These are phyloP conservation scores for Wickerhamiella azymoides DNA, from an alignment of 805 yeast genomes.

Conservation along the genomic window DNA sequence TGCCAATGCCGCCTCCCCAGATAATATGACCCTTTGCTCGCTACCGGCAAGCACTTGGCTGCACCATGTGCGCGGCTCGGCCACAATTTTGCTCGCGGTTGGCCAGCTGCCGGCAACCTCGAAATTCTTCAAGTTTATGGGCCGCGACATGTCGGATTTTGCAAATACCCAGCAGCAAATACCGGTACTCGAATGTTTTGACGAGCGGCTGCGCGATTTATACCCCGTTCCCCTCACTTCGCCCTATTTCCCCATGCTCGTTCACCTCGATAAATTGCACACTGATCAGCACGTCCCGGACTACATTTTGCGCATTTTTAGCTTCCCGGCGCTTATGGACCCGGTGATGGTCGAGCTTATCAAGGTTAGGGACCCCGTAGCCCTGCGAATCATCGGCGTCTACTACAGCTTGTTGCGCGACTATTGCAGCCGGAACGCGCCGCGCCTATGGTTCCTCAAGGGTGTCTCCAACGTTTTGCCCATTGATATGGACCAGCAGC, in stretches of 20 bases:
- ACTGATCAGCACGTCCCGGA: slow-evolving; percentile 77
- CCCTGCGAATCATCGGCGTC: slow-evolving; percentile 82
- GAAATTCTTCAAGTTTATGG: slow-evolving; percentile 51
- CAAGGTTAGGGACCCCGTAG: slow-evolving; percentile 72
- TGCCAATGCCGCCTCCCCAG: slow-evolving; percentile 70
- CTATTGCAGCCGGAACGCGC: slow-evolving; percentile 76
- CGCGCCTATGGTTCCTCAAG: slow-evolving; percentile 84
- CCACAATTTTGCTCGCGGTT: slow-evolving; percentile 89
- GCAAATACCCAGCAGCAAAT: slow-evolving; percentile 42
- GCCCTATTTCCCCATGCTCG: slow-evolving; percentile 77
- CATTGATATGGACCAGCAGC: slow-evolving; percentile 71
- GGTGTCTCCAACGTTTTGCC: slow-evolving; percentile 84
- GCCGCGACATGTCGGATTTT: slow-evolving; percentile 81
- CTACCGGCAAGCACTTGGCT: slow-evolving; percentile 93
- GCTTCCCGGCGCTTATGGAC: slow-evolving; percentile 86
- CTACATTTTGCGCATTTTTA: slow-evolving; percentile 73
- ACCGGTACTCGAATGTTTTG: slow-evolving; percentile 44
- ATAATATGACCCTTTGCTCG: slow-evolving; percentile 34
- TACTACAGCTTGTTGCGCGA: slow-evolving; percentile 71
- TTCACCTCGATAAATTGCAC: slow-evolving; percentile 62
- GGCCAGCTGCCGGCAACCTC: slow-evolving; percentile 73
- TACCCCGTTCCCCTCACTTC: slow-evolving; percentile 76
- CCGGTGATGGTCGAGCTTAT: slow-evolving; percentile 61
- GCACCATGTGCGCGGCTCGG: slow-evolving; percentile 93
- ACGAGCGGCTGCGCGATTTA: slow-evolving; percentile 67